Percentiles rank a stretch among this genome's conserved stretches.
These are phyloP conservation scores for Eimeria acervulina DNA, from an alignment of 169 alveolate genomes.

Conservation along the genomic window DNA sequence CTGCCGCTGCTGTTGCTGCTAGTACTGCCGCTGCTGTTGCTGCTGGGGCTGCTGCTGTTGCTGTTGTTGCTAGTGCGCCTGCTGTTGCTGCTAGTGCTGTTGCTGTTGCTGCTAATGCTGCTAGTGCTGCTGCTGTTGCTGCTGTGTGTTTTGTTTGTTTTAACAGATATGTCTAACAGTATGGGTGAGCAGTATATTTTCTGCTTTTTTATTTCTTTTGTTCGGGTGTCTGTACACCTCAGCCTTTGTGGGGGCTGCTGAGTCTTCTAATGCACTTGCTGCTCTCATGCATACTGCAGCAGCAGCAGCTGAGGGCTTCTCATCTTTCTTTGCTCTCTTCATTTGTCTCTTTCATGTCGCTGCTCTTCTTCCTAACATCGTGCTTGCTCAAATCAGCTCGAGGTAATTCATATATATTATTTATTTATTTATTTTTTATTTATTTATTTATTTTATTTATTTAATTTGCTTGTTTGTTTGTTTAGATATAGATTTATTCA, in stretches of 20 bases:
- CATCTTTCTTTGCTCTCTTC: background rate
- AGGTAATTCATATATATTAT: background rate
- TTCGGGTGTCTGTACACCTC: constrained; percentile 72
- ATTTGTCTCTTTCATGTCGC: constrained; percentile 75
- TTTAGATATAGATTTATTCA: too few species aligned
- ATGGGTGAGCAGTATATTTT: constrained; percentile 64
- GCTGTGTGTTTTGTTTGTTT: background rate
- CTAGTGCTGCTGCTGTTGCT: too few species aligned
- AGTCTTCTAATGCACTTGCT: constrained; percentile 68
- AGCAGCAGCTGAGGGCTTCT: background rate
- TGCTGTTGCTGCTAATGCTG: background rate
- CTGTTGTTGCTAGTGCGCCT: too few species aligned
- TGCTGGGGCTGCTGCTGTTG: too few species aligned
- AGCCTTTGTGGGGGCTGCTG: constrained; percentile 70
- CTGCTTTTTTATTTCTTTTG: constrained; percentile 14
- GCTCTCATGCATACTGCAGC: constrained; percentile 36
- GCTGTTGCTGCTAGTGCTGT: too few species aligned
- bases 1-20: background rate
- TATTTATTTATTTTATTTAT: too few species aligned
- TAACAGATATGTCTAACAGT: constrained; percentile 62
- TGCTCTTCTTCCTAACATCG: constrained; percentile 77
- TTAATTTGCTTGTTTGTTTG: too few species aligned
- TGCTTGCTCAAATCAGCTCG: constrained; percentile 59
- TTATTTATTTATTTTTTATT: too few species aligned
- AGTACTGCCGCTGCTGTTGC: too few species aligned